These are phyloP conservation scores for Aquilaria malaccensis DNA, from an alignment of 345 rosid genomes.

Conservation along the genomic window DNA sequence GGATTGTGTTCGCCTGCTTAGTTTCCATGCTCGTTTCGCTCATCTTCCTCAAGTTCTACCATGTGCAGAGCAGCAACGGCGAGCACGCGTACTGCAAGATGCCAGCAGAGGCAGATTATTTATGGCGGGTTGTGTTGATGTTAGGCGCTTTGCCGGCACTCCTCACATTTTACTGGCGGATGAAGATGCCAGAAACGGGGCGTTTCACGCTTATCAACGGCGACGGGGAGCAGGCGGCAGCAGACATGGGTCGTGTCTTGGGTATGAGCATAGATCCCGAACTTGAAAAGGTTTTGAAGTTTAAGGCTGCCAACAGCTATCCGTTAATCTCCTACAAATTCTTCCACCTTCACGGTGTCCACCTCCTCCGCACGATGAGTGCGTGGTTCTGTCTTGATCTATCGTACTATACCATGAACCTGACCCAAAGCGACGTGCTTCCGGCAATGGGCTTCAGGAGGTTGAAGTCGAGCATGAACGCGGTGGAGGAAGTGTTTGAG, in stretches of 20 bases:
- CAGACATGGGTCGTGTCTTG: constrained; percentile 48
- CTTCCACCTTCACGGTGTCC: constrained; percentile 31
- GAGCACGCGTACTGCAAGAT: neutral
- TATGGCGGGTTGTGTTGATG: constrained; percentile 61
- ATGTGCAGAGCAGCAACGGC: constrained; percentile 13
- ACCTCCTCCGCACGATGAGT: constrained; percentile 38
- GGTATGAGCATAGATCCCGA: constrained; percentile 32
- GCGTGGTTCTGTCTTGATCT: constrained; percentile 53
- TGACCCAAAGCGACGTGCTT: constrained; percentile 48
- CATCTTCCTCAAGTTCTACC: constrained; percentile 15
- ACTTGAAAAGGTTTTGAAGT: constrained; percentile 16
- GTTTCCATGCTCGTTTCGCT: constrained; percentile 31
- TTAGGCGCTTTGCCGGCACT: constrained; percentile 57
- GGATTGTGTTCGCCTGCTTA: constrained; percentile 40
- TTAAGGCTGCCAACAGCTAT: constrained; percentile 24
- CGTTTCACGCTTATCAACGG: constrained; percentile 49
- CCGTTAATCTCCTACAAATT: constrained; percentile 32
- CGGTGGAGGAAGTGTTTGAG: constrained; percentile 33
- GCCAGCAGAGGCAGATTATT: constrained; percentile 38
- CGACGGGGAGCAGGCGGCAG: constrained; percentile 43
- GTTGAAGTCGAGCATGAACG: constrained; percentile 10
- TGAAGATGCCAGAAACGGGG: constrained; percentile 66
- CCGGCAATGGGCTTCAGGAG: constrained; percentile 28
- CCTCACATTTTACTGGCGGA: constrained; percentile 54
- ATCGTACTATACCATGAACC: constrained; percentile 49